A percentile compares a stretch with the other conserved stretches of the same genome.
Evolutionary conservation across 1,284 basidiomycete species (phyloP).

Genomic region (Boletellus deceptivus): DNA sequence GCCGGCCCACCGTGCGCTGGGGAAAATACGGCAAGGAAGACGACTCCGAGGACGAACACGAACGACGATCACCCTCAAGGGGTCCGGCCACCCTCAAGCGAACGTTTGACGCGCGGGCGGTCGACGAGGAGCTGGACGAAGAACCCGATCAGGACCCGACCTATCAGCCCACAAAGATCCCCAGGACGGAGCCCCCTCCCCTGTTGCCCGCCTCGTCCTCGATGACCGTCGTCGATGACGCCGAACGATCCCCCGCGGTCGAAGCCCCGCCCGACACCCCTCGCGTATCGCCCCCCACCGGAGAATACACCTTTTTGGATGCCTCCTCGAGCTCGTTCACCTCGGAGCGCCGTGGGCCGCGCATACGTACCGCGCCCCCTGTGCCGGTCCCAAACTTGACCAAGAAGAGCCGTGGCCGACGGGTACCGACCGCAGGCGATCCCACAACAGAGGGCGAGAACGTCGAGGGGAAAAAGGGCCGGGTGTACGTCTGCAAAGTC

Average conservation of each 20-base stretch:
- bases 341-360: slow-evolving; percentile 34
- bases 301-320: slow-evolving; percentile 36
- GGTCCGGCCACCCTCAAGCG: slow-evolving; percentile 30
- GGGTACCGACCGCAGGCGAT: slow-evolving; percentile 52
- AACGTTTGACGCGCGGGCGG: slow-evolving; percentile 34
- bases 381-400: slow-evolving; percentile 68
- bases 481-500: slow-evolving; percentile 63
- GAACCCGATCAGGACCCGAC: slow-evolving; percentile 20
- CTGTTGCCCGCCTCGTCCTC: slow-evolving; percentile 31
- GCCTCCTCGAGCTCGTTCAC: slow-evolving; percentile 37
- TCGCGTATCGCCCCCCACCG: slow-evolving; percentile 27
- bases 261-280: slow-evolving; percentile 12
- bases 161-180: slow-evolving; percentile 27
- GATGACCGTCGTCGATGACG: slow-evolving; percentile 30
- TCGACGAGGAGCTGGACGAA: slow-evolving; percentile 36
- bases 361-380: slow-evolving; percentile 44
- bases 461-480: slow-evolving; percentile 39
- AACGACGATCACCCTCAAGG: slow-evolving; percentile 16
- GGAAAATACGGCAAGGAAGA: slow-evolving; percentile 35
- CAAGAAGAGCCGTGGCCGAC: slow-evolving; percentile 69
- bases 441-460: slow-evolving; percentile 26
- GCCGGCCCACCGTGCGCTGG: slow-evolving; percentile 34
- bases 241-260: slow-evolving; percentile 11
- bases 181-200: slow-evolving; percentile 26
- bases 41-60: slow-evolving; percentile 28